Percentiles rank a stretch among this genome's conserved stretches.
Conservation (phyloP, 495 filamentous ascomycete genomes). For the Penicillium crystallinum region DNA sequence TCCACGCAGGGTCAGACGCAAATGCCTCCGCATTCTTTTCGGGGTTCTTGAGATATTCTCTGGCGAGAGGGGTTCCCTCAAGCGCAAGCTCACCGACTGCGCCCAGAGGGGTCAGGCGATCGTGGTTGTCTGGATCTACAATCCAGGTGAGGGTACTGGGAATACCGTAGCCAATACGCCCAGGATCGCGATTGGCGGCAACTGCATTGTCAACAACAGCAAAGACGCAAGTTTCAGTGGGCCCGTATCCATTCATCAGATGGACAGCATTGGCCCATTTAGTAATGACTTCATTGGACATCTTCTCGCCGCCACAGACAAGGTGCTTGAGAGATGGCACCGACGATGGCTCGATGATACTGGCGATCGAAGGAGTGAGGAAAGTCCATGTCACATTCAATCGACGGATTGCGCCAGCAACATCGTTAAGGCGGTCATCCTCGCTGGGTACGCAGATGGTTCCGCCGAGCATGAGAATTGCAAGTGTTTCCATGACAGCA, state of each 20-base stretch:
- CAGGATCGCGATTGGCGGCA: constrained; percentile 28
- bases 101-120: constrained; percentile 47
- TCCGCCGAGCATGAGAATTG: constrained; percentile 50
- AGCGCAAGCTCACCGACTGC: constrained; percentile 51
- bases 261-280: constrained; percentile 50
- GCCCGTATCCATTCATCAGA: constrained; percentile 56
- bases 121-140: constrained; percentile 44
- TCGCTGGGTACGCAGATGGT: constrained; percentile 59
- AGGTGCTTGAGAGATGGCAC: constrained; percentile 42
- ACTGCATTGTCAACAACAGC: constrained; percentile 33
- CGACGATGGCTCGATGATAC: constrained; percentile 42
- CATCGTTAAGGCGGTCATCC: constrained; percentile 48
- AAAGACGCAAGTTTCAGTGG: constrained; percentile 47
- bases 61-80: constrained; percentile 43
- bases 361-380: constrained; percentile 51
- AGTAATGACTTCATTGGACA: constrained; percentile 44
- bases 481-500: constrained; percentile 46
- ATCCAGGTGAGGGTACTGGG: constrained; percentile 50
- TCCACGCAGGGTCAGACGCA: constrained; percentile 36
- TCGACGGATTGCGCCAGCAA: constrained; percentile 43
- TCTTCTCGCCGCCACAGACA: constrained; percentile 43
- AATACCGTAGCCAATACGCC: constrained; percentile 46
- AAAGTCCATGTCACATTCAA: constrained; percentile 47
- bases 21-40: constrained; percentile 48
- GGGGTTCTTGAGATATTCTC: constrained; percentile 50